These are phyloP conservation scores for Chaetomium sp. DNA, from an alignment of 2,329 filamentous ascomycete genomes.

Conservation along the genomic window DNA sequence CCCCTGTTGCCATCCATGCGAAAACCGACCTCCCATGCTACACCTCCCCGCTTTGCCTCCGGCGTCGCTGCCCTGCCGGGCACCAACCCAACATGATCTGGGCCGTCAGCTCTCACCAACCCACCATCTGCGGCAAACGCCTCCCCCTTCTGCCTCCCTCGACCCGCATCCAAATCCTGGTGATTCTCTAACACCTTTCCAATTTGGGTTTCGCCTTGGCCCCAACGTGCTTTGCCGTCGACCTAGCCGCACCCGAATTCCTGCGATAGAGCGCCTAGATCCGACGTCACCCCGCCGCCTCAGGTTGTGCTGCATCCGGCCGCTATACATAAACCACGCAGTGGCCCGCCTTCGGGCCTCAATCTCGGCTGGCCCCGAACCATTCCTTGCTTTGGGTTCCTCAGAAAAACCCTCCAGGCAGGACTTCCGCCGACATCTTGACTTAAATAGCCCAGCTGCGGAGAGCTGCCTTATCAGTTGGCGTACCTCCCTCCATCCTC, in stretches of 20 bases:
- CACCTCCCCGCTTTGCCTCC: not conserved
- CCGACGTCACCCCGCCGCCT: slow-evolving; percentile 28
- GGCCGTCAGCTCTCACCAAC: slow-evolving; percentile 27
- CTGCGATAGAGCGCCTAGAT: slow-evolving; percentile 21
- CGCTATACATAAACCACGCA: slow-evolving; percentile 24
- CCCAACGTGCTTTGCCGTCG: slow-evolving; percentile 26
- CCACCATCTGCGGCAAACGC: slow-evolving; percentile 29
- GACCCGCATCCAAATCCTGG: slow-evolving; percentile 16
- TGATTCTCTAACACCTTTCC: slow-evolving; percentile 24
- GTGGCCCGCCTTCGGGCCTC: slow-evolving; percentile 16
- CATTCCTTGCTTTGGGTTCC: slow-evolving; percentile 25
- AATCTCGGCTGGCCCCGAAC: slow-evolving; percentile 25
- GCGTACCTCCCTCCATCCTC: not conserved
- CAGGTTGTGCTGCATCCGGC: slow-evolving; percentile 24
- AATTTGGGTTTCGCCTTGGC: slow-evolving; percentile 14
- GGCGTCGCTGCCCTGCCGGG: slow-evolving; percentile 9
- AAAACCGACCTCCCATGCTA: not conserved
- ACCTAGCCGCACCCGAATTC: slow-evolving; percentile 14
- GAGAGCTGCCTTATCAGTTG: slow-evolving; percentile 1
- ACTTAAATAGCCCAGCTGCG: not conserved
- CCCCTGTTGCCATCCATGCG: not conserved
- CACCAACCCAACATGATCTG: not conserved
- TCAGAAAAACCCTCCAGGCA: slow-evolving; percentile 6
- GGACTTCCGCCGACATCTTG: slow-evolving; percentile 8
- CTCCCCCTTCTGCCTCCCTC: slow-evolving; percentile 27